Conservation (phyloP, 2,329 filamentous ascomycete genomes). For the Apiospora sp. region DNA sequence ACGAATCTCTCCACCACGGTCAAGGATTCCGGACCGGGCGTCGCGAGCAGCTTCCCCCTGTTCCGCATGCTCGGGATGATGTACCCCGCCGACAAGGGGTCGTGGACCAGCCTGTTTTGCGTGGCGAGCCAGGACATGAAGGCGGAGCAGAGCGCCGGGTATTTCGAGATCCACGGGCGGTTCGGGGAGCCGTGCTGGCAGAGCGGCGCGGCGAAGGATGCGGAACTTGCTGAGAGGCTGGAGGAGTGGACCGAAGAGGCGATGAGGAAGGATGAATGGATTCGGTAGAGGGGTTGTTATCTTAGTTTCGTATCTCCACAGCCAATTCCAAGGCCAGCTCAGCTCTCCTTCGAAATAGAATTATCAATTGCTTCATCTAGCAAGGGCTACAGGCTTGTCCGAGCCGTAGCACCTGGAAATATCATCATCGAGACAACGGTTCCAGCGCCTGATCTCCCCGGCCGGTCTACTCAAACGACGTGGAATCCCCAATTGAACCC, state of each 20-base stretch:
- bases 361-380: too few relatives aligned
- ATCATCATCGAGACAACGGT: too few relatives aligned
- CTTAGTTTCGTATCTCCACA: too few relatives aligned
- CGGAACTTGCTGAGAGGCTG: slow-evolving; percentile 43
- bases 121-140: slow-evolving; percentile 47
- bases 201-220: slow-evolving; percentile 45
- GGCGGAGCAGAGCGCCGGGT: slow-evolving; percentile 46
- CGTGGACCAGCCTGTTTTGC: slow-evolving; percentile 47
- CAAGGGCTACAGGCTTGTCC: too few relatives aligned
- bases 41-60: slow-evolving; percentile 26
- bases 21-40: slow-evolving; percentile 23
- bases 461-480: too few relatives aligned
- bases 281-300: too few relatives aligned
- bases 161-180: slow-evolving; percentile 42
- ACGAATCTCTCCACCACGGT: slow-evolving; percentile 37
- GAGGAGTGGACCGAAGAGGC: slow-evolving; percentile 43
- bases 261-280: slow-evolving; percentile 44
- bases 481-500: too few relatives aligned
- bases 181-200: slow-evolving; percentile 43
- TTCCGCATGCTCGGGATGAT: slow-evolving; percentile 35
- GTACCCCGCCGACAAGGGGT: slow-evolving; percentile 43
- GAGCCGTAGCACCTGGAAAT: too few relatives aligned
- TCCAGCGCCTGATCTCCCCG: too few relatives aligned
- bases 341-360: too few relatives aligned
- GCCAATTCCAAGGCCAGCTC: too few relatives aligned